These are phyloP conservation scores for Nitzschia palea DNA, from an alignment of 108 stramenopile genomes.

Conservation along the genomic window DNA sequence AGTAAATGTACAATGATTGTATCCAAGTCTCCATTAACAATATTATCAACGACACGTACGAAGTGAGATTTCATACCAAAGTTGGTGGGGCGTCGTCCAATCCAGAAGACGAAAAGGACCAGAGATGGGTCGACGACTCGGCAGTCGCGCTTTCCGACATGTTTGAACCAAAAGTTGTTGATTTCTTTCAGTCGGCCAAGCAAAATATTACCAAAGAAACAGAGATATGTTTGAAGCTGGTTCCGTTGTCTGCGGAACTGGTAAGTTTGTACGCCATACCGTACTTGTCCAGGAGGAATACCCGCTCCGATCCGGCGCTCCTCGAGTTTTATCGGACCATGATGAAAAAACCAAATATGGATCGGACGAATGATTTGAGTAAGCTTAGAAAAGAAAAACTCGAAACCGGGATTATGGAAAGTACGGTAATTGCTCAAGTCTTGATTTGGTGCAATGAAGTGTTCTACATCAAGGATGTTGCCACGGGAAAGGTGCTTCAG, in stretches of 20 bases:
- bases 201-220: neutral
- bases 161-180: slow-evolving; percentile 7
- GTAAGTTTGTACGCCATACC: slow-evolving; percentile 22
- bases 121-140: neutral
- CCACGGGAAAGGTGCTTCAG: slow-evolving; percentile 16
- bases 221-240: slow-evolving; percentile 3
- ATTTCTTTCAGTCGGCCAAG: neutral
- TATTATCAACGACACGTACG: slow-evolving; percentile 4
- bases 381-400: slow-evolving; percentile 12
- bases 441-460: slow-evolving; percentile 33
- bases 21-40: neutral
- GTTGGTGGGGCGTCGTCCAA: neutral
- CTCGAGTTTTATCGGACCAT: slow-evolving; percentile 8
- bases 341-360: slow-evolving; percentile 10
- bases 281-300: slow-evolving; percentile 20
- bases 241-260: slow-evolving; percentile 14
- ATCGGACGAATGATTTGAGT: slow-evolving; percentile 1
- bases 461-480: slow-evolving; percentile 29
- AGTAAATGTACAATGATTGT: too few species aligned
- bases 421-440: slow-evolving; percentile 31
- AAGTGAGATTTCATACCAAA: neutral
- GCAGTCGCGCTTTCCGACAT: neutral
- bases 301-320: neutral
- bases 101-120: neutral
- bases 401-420: slow-evolving; percentile 28